A percentile compares a stretch with the other conserved stretches of the same genome.
Conservation (phyloP, 305 asterid genomes). For the Fraxinus platypoda region DNA sequence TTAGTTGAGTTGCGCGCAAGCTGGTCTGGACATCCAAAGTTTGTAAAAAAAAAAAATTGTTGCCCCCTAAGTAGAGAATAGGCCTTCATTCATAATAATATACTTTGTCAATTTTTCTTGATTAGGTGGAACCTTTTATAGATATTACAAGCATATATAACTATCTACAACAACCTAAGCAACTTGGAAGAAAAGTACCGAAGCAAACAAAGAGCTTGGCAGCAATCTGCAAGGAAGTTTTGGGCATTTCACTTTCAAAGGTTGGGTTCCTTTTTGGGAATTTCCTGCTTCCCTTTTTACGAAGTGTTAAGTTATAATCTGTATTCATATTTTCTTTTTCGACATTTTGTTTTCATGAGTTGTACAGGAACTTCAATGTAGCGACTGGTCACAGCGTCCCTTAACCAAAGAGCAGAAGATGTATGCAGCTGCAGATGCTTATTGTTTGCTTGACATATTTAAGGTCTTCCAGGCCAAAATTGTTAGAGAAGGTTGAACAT, state of each 20-base stretch:
- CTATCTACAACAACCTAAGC: constrained; percentile 58
- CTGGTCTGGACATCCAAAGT: no score
- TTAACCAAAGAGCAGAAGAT: constrained; percentile 75
- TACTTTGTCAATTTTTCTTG: constrained; percentile 18
- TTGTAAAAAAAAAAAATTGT: no score
- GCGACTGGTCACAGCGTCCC: constrained; percentile 96
- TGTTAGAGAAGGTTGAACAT: constrained; percentile 59
- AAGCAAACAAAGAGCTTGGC: constrained; percentile 87
- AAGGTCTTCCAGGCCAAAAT: constrained; percentile 58
- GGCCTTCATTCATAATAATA: background rate
- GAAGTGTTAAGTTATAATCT: background rate
- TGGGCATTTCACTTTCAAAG: constrained; percentile 80
- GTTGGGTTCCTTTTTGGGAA: constrained; percentile 28
- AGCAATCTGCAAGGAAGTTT: constrained; percentile 66
- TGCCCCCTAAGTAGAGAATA: background rate
- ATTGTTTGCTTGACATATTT: constrained; percentile 70
- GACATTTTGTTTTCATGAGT: background rate
- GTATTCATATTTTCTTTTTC: background rate
- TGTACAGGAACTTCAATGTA: constrained; percentile 86
- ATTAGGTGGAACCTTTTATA: constrained; percentile 80
- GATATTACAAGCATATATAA: constrained; percentile 66
- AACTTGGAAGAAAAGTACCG: constrained; percentile 45
- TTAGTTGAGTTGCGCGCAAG: no score
- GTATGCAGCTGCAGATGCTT: constrained; percentile 90
- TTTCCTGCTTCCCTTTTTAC: background rate